Evolutionary conservation across 2,329 filamentous ascomycete species (phyloP), one percentile per base, ranked within the genome.

Genomic region (Phialocephala sp.): DNA sequence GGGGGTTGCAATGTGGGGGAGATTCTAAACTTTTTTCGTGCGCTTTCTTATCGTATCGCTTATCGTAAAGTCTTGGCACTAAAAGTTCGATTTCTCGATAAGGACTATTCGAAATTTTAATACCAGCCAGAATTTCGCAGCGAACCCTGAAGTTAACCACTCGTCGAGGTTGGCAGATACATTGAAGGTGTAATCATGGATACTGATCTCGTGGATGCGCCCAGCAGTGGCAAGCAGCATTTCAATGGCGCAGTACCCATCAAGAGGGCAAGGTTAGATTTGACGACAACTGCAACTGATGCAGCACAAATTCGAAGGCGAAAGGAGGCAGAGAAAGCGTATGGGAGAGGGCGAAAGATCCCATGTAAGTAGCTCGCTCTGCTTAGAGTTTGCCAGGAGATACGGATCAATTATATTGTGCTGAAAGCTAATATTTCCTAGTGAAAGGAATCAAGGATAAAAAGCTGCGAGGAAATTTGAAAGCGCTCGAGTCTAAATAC

Each of bases 401-500:
- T 3, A 32, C 3, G 6, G 24, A 12, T 22, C 24, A 3, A 20
- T 22, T 18, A 2, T 12, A 6, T 35, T 20, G 36, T 43, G 50
- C 58, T 55, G 18, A 54, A 39, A 43, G 94, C 62, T 87, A 87
- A 70, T 85, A 85, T 67, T 89, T 95, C 72, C 85, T 89, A 68
- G 84, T 89, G 55, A 90, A 90, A 75, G 83, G 82, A 9, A 87
- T 97, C 73, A 91, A 89, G 74, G 93, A 98, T 83, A 96, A 92
- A 84, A 99, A 98, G 78, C 80, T 98, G 68, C 90, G 93, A 58
- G 86, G 88, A 14, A 97, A 92, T 70, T 81, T 99, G 59, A 90
- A 89, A 75, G 84, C 84, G 1, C 84, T 97, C 55, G 95, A 99
- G 77, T 82, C 82, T 66, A 95, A 95, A 78, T 94, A 93, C 79